Percentiles rank a stretch among this genome's conserved stretches.
These are phyloP conservation scores for Lodderomyces metapsilosis DNA, from an alignment of 1,139 yeast genomes.

Conservation along the genomic window DNA sequence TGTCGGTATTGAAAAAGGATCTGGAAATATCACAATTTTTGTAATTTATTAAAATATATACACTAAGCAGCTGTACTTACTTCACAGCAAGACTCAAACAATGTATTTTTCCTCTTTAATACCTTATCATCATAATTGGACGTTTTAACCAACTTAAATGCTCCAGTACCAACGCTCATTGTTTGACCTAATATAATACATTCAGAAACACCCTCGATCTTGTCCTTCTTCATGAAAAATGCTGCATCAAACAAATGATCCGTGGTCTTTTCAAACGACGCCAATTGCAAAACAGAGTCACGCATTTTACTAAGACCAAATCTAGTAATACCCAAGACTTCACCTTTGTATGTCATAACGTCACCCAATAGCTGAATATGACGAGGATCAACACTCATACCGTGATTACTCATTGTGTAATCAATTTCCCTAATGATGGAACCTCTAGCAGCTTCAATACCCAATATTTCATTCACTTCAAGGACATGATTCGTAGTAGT, in stretches of 20 bases:
- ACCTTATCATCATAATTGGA: constrained; percentile 45
- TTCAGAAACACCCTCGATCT: constrained; percentile 96
- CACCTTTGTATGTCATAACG: constrained; percentile 99
- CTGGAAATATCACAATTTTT: constrained; percentile 19
- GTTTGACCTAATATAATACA: constrained; percentile 97
- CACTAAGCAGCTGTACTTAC: constrained; percentile 1
- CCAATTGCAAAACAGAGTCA: constrained; percentile 94
- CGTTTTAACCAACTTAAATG: constrained; percentile 78
- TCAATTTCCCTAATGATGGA: constrained; percentile 93
- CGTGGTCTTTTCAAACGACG: constrained; percentile 97
- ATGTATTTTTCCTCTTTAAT: constrained; percentile 51
- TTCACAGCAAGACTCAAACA: constrained; percentile 58
- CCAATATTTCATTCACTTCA: constrained; percentile 86
- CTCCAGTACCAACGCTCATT: constrained; percentile 96
- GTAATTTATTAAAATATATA: background rate
- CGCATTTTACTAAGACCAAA: constrained; percentile 98
- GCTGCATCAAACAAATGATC: constrained; percentile 99
- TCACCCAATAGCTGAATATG: constrained; percentile 96
- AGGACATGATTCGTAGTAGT: constrained; percentile 90
- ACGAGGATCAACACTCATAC: constrained; percentile 99
- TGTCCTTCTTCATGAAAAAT: constrained; percentile 93
- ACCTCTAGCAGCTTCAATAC: constrained; percentile 96
- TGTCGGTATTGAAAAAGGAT: constrained; percentile 59
- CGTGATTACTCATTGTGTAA: constrained; percentile 98
- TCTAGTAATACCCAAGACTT: constrained; percentile 95